A percentile compares a stretch with the other conserved stretches of the same genome.
phyloP scores from a whole-genome alignment of 2,329 filamentous ascomycete genomes.

The Clarireedia monteithiana region DNA sequence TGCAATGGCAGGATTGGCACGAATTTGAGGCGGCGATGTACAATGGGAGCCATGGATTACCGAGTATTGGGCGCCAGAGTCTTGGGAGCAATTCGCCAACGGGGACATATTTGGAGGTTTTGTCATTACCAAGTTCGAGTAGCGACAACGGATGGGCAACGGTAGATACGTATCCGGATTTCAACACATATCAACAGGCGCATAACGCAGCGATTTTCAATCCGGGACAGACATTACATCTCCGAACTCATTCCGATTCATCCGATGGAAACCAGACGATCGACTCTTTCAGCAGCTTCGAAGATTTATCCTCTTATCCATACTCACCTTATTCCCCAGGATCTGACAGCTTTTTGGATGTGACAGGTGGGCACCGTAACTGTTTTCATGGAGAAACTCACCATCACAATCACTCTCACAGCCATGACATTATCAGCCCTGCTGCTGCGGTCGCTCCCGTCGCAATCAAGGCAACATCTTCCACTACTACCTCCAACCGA shows the following conservation, averaged over 20 bases:
- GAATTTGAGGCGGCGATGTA: slow-evolving; percentile 68
- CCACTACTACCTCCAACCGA: slow-evolving; percentile 41
- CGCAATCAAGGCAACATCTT: slow-evolving; percentile 59
- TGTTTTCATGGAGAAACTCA: slow-evolving; percentile 51
- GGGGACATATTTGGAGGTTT: slow-evolving; percentile 75
- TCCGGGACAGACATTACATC: slow-evolving; percentile 80
- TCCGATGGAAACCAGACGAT: slow-evolving; percentile 57
- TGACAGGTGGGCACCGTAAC: slow-evolving; percentile 44
- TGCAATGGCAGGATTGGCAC: slow-evolving; percentile 67
- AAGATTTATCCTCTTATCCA: slow-evolving; percentile 59
- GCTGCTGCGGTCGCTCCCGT: slow-evolving; percentile 61
- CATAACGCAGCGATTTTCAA: slow-evolving; percentile 70
- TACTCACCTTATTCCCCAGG: slow-evolving; percentile 76
- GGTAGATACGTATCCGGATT: slow-evolving; percentile 67
- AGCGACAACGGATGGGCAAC: slow-evolving; percentile 84
- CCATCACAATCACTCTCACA: slow-evolving; percentile 39
- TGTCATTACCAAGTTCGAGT: slow-evolving; percentile 71
- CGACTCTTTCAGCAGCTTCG: slow-evolving; percentile 62
- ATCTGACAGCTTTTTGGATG: slow-evolving; percentile 67
- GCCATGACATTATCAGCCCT: slow-evolving; percentile 55
- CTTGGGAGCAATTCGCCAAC: slow-evolving; percentile 61
- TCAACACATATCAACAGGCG: slow-evolving; percentile 57
- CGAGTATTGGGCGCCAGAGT: slow-evolving; percentile 39
- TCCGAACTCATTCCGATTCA: slow-evolving; percentile 80
- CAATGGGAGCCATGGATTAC: slow-evolving; percentile 39